Evolutionary conservation across 805 yeast genomes (phyloP), one percentile per base, ranked within the genome.

Genomic region (Kregervanrija fluxuum): DNA sequence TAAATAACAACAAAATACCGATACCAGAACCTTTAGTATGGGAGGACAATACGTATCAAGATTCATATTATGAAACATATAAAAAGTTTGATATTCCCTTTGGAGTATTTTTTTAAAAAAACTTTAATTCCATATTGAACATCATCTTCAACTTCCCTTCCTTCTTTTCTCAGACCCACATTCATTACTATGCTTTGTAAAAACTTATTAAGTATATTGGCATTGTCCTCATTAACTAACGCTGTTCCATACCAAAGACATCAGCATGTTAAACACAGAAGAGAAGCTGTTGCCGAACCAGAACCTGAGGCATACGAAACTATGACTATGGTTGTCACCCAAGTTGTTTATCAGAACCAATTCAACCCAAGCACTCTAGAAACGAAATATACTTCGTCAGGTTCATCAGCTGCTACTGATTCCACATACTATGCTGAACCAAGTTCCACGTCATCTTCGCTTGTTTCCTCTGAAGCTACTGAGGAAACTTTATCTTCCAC

Each of bases 401-500:
- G 11, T 32, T 15, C 42, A 10, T 28, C 45, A n/a, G 15, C 44
- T 36, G 46, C 13, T 10, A 44, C 43, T 11, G 40, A 34, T 11
- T 33, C 38, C 31, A 33, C 41, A 15, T 32, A 46, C 15, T 10
- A 42, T 30, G 22, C 48, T 8, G 33, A 42, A 11, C 9, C 45
- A 2, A 13, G 41, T 4, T 41, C 51, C 10, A 22, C 48, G 37
- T 10, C 55, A 1, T 17, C 55, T 11, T 12, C 52, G 3, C 8
- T 8, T 22, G 28, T 22, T 22, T 17, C 51, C 9, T 28, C 48
- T 13, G 15, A 45, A 5, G 30, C 40, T 32, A 30, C 45, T 16
- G 12, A 42, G 22, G 41, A 49, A n/a, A 30, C 54, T 9, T 35
- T 49, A 30, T 36, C 54, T 14, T 12, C 48, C 28, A 30, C 52